These are phyloP conservation scores for Teratosphaeria epicoccoides DNA, from an alignment of 2,329 filamentous ascomycete genomes.

Conservation along the genomic window DNA sequence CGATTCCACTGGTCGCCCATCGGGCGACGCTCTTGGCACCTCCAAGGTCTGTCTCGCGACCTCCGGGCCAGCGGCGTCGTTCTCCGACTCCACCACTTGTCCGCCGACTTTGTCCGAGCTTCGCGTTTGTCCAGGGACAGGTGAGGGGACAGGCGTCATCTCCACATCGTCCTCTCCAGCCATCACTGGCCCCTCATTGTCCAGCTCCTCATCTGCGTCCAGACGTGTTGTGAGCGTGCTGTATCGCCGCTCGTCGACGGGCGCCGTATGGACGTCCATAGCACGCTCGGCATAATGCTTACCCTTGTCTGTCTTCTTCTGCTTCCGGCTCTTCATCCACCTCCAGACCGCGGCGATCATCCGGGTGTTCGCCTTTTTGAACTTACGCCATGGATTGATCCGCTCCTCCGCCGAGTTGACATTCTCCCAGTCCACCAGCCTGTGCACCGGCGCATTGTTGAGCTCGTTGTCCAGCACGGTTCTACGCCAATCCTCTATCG, in stretches of 20 bases:
- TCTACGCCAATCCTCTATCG: conserved; percentile 86
- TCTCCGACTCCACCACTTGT: conserved; percentile 5
- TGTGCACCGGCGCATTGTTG: conserved; percentile 92
- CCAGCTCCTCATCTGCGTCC: conserved; percentile 21
- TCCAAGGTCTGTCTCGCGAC: conserved; percentile 18
- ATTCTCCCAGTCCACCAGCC: conserved; percentile 79
- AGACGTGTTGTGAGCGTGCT: conserved; percentile 40
- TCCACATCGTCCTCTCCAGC: conserved; percentile 60
- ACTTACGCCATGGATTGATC: conserved; percentile 70
- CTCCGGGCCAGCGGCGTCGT: conserved; percentile 9
- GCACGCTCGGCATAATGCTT: conserved; percentile 32
- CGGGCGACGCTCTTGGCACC: conserved; percentile 14
- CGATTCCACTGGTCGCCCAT: conserved; percentile 13
- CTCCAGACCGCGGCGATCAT: conserved; percentile 47
- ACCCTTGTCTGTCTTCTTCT: conserved; percentile 37
- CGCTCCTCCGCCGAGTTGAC: conserved; percentile 86
- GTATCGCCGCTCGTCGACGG: conserved; percentile 31
- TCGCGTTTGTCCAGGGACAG: conserved; percentile 46
- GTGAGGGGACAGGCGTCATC: conserved; percentile 91
- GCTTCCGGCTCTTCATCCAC: conserved; percentile 33
- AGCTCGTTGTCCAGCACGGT: conserved; percentile 85
- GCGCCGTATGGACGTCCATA: conserved; percentile 38
- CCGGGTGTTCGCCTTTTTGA: conserved; percentile 79
- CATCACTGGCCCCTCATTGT: conserved; percentile 15
- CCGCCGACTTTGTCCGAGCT: conserved; percentile 6